Base-by-base conservation (phyloP, 495 filamentous ascomycete species). In the Emericellopsis terricola region DNA sequence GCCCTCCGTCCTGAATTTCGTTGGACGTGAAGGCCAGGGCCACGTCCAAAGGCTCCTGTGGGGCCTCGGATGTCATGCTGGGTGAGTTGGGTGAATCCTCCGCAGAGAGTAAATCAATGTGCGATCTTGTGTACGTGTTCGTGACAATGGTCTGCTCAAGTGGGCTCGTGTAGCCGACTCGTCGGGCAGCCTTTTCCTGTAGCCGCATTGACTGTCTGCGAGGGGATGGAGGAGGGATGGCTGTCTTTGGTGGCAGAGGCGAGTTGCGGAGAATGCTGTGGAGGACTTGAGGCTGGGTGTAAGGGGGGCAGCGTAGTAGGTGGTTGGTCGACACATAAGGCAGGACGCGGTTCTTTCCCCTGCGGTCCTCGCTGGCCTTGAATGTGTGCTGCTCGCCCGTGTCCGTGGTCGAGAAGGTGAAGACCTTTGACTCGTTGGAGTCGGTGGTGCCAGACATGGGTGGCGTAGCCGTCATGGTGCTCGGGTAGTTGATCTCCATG, bases 241-340 rank as follows among this genome's bases (percentile, higher is more conserved):
- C 50, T 37, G 38, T 60, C 9, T 52, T 47, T 21, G 54, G 70
- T 40, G 65, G 67, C 8, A 76, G 48, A 2, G 77, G 78, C 7
- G 77, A 81, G 58, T 85, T 85, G 47, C 77, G 74, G 19, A 85
- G 60, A 50, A 85, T 85, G 51, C 75, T 79, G 40, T 68, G 71
- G 5, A 81, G 62, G 5, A 66, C 66, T 13, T 72, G 62, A 2
- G 76, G 70, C 9, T 71, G 68, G 27, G 67, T 73, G 50, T 84
- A 84, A 11, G 78, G 74, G 16, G 62, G 17, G 17, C 6, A 11
- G 6, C 11, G 23, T 6, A 26, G 23, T 11, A 11, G 11, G 23
- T 6, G 6, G 11, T 11, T 26, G 23, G 23, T 26, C 6, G 23
- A 6, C 23, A 6, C 6, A 11, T 26, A 26, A 11, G 23, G 6